Evolutionary conservation across 305 asterid genomes (phyloP).

Genomic region (Rubia balearica): DNA sequence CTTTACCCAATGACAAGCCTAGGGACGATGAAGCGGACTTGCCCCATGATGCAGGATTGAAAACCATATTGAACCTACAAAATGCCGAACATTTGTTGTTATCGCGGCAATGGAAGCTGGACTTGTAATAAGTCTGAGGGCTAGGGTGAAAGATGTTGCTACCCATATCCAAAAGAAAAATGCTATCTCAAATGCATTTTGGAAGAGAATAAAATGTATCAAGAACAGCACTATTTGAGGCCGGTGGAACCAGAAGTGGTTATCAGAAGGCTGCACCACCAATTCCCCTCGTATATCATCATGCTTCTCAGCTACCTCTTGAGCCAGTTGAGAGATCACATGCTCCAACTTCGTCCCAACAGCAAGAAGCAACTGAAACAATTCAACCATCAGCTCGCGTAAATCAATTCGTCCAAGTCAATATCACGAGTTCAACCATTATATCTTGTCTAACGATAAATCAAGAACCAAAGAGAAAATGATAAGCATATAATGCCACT

Average conservation of each 20-base stretch:
- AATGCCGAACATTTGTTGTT: not conserved
- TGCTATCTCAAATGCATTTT: constrained; percentile 95
- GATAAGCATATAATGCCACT: constrained; percentile 25
- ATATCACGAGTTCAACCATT: not conserved
- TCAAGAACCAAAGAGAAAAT: not conserved
- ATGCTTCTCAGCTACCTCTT: constrained; percentile 92
- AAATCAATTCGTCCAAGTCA: not conserved
- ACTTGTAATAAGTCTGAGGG: not conserved
- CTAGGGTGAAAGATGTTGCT: constrained; percentile 17
- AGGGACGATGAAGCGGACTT: constrained; percentile 57
- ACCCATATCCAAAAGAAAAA: constrained; percentile 99
- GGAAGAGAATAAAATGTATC: constrained; percentile 93
- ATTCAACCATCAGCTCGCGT: not conserved
- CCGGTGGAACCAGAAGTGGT: constrained; percentile 83
- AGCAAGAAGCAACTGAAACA: constrained; percentile 68
- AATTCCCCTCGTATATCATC: constrained; percentile 78
- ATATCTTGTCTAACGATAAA: not conserved
- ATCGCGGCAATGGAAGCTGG: not conserved
- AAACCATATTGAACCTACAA: constrained; percentile 75
- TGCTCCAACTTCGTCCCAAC: constrained; percentile 95
- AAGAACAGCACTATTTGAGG: constrained; percentile 64
- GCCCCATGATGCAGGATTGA: constrained; percentile 93
- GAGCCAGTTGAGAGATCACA: constrained; percentile 69
- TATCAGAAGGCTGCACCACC: constrained; percentile 79
- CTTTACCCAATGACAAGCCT: constrained; percentile 83